A percentile compares a stretch with the other conserved stretches of the same genome.
These are phyloP conservation scores for Paecilomyces formosus DNA, from an alignment of 2,329 filamentous ascomycete genomes.

Conservation along the genomic window DNA sequence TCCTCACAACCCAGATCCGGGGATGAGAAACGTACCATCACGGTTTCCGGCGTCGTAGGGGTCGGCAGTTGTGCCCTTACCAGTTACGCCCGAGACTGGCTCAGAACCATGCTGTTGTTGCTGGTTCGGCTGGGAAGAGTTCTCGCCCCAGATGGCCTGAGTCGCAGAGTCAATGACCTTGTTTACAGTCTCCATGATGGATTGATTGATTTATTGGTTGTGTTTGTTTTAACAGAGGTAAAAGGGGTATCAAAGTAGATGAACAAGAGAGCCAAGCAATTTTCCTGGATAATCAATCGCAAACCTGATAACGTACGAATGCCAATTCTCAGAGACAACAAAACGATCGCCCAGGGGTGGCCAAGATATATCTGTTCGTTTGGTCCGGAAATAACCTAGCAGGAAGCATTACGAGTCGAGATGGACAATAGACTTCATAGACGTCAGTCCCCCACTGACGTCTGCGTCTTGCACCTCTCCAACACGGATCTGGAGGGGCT, in stretches of 20 bases:
- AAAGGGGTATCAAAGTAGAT: neutral
- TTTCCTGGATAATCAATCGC: neutral
- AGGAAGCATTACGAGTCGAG: neutral
- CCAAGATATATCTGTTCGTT: neutral
- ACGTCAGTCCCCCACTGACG: neutral
- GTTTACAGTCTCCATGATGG: slow-evolving; percentile 57
- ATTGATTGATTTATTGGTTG: too few relatives aligned
- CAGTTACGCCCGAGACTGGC: slow-evolving; percentile 63
- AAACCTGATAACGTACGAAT: neutral
- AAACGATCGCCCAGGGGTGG: neutral
- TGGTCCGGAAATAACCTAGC: slow-evolving; percentile 8
- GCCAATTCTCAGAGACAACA: neutral
- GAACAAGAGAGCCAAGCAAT: neutral
- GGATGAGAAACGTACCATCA: slow-evolving; percentile 38
- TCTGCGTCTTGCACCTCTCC: neutral
- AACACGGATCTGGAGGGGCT: neutral
- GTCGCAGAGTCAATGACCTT: slow-evolving; percentile 43
- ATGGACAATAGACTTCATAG: neutral
- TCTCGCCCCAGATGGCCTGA: slow-evolving; percentile 43
- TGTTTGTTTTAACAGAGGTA: neutral
- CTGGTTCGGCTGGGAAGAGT: slow-evolving; percentile 16
- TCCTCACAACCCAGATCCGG: too few relatives aligned
- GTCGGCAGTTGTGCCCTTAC: slow-evolving; percentile 59
- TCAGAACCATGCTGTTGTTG: slow-evolving; percentile 44
- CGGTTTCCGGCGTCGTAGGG: slow-evolving; percentile 75